Base-by-base conservation (phyloP, 345 rosid genomes). In the Salix koriyanagi region DNA sequence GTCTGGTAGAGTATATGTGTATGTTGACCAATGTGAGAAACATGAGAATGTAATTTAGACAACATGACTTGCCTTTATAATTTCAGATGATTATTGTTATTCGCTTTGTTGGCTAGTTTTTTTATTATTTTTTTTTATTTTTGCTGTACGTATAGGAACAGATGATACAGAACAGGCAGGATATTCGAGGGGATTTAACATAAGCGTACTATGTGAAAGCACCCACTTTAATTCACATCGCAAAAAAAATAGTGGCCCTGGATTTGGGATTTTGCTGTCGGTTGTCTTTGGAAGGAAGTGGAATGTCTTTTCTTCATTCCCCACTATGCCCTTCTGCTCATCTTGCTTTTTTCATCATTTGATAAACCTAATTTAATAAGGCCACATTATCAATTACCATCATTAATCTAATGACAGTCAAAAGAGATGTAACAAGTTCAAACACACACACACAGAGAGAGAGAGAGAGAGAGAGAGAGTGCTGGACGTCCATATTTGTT, bases 231-330 rank as follows among this genome's bases (percentile, higher is more conserved):
- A 83, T 67, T 6, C 7, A 52, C 58, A 61, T 71, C 67, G 68
- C 34, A 67, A 75, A 69, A 65, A 34, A n/a, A 36, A 68, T 66
- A 65, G 80, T 70, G 77, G 79, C 26, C 69, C 76, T 75, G 56
- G 64, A 77, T 83, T 85, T 78, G 84, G 77, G 79, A 67, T 82
- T 85, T 83, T 73, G 77, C 25, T 76, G 84, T 76, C 11, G 72
- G 77, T 71, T 70, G 79, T 30, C 74, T 78, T 83, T 70, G 71
- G 81, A 79, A 44, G 76, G 65, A 72, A 68, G 78, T 36, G 30
- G 26, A 70, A 72, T 56, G 75, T 23, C 19, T 70, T 75, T 78
- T 75, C 25, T 30, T 46, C 21, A 12, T 80, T 83, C 67, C 75
- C 80, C 19, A 66, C 4, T 76, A 60, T 73, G 26, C 84, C 83